A percentile compares a stretch with the other conserved stretches of the same genome.
Evolutionary conservation across 306 rosid species (phyloP).

Genomic region (Begonia loranthoides): DNA sequence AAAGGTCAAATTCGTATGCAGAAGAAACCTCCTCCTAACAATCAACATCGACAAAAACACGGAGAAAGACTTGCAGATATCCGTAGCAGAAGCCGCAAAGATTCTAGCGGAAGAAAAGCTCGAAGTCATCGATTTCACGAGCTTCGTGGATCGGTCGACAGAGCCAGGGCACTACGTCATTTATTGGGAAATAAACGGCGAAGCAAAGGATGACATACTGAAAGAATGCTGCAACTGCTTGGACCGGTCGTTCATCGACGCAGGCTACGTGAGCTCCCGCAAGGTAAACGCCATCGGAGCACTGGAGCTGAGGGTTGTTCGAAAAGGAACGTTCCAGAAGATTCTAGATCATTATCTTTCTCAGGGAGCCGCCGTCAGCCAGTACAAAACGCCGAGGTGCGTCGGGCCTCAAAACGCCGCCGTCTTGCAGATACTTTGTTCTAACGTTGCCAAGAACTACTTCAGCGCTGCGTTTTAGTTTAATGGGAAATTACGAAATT

Average conservation of each 20-base stretch:
- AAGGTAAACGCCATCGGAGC: constrained; percentile 51
- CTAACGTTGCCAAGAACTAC: constrained; percentile 43
- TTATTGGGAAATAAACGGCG: constrained; percentile 67
- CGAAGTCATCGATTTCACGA: constrained; percentile 71
- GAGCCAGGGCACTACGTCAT: constrained; percentile 86
- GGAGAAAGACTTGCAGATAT: constrained; percentile 51
- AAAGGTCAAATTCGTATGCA: constrained; percentile 44
- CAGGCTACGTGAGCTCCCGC: constrained; percentile 53
- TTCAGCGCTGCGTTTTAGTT: constrained; percentile 44
- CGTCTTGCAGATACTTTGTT: constrained; percentile 53
- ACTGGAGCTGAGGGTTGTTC: constrained; percentile 56
- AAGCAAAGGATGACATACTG: constrained; percentile 42
- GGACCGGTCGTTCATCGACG: constrained; percentile 61
- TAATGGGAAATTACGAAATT: no score
- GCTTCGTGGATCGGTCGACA: constrained; percentile 41
- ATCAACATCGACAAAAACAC: constrained; percentile 85
- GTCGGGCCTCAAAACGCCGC: constrained; percentile 32
- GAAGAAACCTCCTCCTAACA: constrained; percentile 55
- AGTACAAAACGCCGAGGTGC: constrained; percentile 74
- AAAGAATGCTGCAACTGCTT: constrained; percentile 56
- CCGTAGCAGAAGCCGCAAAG: constrained; percentile 58
- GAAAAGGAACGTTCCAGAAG: constrained; percentile 64
- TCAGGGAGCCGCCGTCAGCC: constrained; percentile 52
- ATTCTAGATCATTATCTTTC: constrained; percentile 51
- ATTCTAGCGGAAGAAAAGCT: constrained; percentile 42